These are phyloP conservation scores for Cystofilobasidium macerans DNA, from an alignment of 768 basidiomycete species.

Conservation along the genomic window DNA sequence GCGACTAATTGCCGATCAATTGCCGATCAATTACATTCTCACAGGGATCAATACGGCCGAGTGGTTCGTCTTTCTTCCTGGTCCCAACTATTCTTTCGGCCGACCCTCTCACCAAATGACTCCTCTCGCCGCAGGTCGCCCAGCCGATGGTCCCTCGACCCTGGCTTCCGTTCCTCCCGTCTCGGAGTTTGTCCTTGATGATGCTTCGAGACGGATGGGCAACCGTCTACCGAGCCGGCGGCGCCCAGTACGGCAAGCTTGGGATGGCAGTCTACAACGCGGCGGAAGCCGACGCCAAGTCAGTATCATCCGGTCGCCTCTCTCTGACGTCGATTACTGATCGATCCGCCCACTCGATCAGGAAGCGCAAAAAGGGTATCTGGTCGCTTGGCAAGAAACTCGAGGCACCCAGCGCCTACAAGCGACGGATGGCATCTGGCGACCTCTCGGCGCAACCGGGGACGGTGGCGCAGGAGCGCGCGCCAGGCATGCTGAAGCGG, in stretches of 20 bases:
- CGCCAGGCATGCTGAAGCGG: too few relatives aligned
- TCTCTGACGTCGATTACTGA: not conserved
- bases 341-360: not conserved
- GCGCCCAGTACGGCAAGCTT: conserved; percentile 15
- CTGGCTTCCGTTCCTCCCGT: conserved; percentile 11
- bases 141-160: conserved; percentile 7
- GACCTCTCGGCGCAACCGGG: not conserved
- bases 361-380: conserved; percentile 10
- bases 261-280: conserved; percentile 4
- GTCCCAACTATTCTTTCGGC: not conserved
- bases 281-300: conserved; percentile 19
- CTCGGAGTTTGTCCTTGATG: conserved; percentile 1
- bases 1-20: too few relatives aligned
- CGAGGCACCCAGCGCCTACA: conserved; percentile 15
- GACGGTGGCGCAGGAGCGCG: not conserved
- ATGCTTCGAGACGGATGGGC: conserved; percentile 17
- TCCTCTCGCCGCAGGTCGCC: not conserved
- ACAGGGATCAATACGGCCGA: conserved; percentile 8
- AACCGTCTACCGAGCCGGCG: conserved; percentile 11
- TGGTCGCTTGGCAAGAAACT: conserved; percentile 20
- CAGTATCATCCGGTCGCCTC: not conserved
- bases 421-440: conserved; percentile 9
- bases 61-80: not conserved
- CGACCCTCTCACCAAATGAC: not conserved
- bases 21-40: not conserved